phyloP scores from a whole-genome alignment of 805 yeast genomes.

The Metschnikowia matae region DNA sequence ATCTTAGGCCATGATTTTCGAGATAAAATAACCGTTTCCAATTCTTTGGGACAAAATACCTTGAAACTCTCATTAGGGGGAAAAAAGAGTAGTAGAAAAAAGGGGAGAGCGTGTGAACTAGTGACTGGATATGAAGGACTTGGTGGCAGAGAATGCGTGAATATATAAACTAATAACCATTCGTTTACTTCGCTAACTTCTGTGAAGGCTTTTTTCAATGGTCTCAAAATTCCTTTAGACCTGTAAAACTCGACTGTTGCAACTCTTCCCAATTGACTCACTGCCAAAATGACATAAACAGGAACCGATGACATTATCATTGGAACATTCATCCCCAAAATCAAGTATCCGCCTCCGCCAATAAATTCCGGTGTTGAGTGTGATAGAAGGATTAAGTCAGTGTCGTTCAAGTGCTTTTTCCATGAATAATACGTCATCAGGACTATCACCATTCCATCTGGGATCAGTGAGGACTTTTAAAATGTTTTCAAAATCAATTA shows the following conservation, averaged over 20 bases:
- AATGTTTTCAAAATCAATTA: constrained; percentile 46
- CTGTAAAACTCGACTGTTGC: constrained; percentile 82
- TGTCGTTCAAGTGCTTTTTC: constrained; percentile 34
- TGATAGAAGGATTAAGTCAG: constrained; percentile 74
- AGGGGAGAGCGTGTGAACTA: too few relatives aligned
- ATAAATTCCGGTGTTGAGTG: constrained; percentile 78
- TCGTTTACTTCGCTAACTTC: constrained; percentile 75
- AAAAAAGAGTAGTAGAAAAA: too few relatives aligned
- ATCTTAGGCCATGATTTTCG: too few relatives aligned
- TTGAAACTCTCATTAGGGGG: too few relatives aligned
- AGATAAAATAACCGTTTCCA: too few relatives aligned
- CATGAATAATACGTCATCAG: constrained; percentile 30
- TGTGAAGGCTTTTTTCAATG: constrained; percentile 50
- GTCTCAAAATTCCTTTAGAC: constrained; percentile 70
- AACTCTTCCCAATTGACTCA: constrained; percentile 78
- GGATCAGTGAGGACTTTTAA: constrained; percentile 65
- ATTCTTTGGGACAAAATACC: too few relatives aligned
- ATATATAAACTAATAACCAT: constrained; percentile 42
- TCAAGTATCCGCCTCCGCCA: constrained; percentile 78
- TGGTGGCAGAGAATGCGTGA: too few relatives aligned
- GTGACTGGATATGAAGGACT: too few relatives aligned
- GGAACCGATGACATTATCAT: constrained; percentile 58
- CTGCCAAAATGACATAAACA: constrained; percentile 86
- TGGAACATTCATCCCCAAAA: constrained; percentile 56
- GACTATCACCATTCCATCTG: constrained; percentile 59